Base-by-base conservation (phyloP, 1,139 yeast genomes). In the Magnusiomyces clavatus region DNA sequence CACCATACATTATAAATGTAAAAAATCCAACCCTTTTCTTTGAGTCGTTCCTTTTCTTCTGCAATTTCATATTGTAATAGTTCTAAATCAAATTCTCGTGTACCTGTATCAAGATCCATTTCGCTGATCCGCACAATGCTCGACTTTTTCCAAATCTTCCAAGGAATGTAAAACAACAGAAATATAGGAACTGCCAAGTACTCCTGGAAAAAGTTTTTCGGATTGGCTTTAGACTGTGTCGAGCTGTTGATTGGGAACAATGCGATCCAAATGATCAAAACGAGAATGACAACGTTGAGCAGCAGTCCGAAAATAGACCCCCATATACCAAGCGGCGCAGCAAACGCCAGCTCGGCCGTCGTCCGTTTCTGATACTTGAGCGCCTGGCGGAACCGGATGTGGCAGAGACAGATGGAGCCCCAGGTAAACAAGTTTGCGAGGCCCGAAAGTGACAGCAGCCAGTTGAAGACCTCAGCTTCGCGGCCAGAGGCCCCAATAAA, bases 381-480 rank as follows among this genome's bases (percentile, higher is more conserved):
- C 2, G 94, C 55, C 6, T 31, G 34, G n/a, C 86, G 60, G 72
- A 74, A 69, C 80, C 94, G 77, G 55, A 85, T 71, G 60, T 81
- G 89, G 58, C 86, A 81, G 52, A 82, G 64, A 64, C 82, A 79
- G 61, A 86, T 83, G 17, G 87, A 79, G 42, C 78, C 78, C 89
- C 90, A 85, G 6, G 89, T 83, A 66, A 84, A 84, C 52, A 86
- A 71, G 1, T 92, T 81, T 49, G 90, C 82, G 59, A 86, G 77
- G 53, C 92, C 92, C 19, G 94, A 84, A 52, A 86, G 72, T 34
- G 94, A 84, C 62, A 86, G 71, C 61, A 86, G 72, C 95, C 95
- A 88, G 61, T 73, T 74, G 70, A 88, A 87, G 24, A 86, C 84
- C 29, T 74, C 77, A 57, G 77, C 81, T 65, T 83, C 80, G 57